Evolutionary conservation across 2,329 filamentous ascomycete species (phyloP).

Genomic region (Aureobasidium sp.): DNA sequence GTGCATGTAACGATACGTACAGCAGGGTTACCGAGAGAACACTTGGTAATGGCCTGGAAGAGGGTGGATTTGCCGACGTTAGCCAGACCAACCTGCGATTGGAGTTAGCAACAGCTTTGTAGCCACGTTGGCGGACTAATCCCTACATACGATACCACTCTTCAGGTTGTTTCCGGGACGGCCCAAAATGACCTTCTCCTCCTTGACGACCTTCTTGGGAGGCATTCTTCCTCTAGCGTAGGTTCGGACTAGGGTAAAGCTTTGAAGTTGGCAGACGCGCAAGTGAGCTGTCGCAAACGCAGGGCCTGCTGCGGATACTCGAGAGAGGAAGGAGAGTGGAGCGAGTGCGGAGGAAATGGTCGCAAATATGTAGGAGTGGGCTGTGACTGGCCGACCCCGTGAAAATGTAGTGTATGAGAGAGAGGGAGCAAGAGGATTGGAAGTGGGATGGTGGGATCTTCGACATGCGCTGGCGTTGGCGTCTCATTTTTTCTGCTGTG

Average conservation of each 20-base stretch:
- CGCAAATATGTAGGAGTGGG: conserved; percentile 18
- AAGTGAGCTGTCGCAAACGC: conserved; percentile 18
- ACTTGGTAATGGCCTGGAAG: conserved; percentile 99
- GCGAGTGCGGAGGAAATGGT: conserved; percentile 22
- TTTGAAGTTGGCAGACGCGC: conserved; percentile 12
- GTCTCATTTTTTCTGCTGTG: conserved; percentile 8
- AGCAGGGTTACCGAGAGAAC: conserved; percentile 91
- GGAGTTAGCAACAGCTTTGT: not conserved
- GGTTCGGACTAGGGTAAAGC: conserved; percentile 24
- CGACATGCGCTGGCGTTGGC: not conserved
- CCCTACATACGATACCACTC: conserved; percentile 85
- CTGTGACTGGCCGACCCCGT: conserved; percentile 21
- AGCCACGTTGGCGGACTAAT: conserved; percentile 17
- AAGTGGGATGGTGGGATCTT: conserved; percentile 4
- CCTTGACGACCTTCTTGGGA: conserved; percentile 84
- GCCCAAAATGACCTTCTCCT: conserved; percentile 95
- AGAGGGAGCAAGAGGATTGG: not conserved
- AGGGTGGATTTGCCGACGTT: conserved; percentile 99
- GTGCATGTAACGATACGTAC: conserved; percentile 42
- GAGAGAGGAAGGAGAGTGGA: conserved; percentile 17
- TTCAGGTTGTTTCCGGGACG: conserved; percentile 96
- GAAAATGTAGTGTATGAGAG: not conserved
- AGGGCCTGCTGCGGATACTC: conserved; percentile 26
- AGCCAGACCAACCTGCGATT: conserved; percentile 80
- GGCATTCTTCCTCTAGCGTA: conserved; percentile 65